Evolutionary conservation across 2,329 filamentous ascomycete genomes (phyloP).

Genomic region (Aspergillus carbonarius): DNA sequence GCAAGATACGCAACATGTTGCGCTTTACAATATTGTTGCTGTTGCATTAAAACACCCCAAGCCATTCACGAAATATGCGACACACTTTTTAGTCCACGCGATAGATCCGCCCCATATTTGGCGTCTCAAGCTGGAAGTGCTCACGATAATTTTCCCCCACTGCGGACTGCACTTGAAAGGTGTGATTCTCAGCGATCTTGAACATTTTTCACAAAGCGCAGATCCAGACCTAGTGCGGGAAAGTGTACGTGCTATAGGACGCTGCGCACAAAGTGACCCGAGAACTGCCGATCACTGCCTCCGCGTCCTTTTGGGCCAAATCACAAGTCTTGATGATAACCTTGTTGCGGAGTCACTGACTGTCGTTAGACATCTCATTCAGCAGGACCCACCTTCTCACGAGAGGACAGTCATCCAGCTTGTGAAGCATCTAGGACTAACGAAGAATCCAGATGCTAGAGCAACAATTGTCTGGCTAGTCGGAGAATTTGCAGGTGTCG

Average conservation of each 20-base stretch:
- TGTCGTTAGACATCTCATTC: slow-evolving; percentile 92
- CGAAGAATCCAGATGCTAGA: slow-evolving; percentile 81
- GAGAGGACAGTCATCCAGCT: slow-evolving; percentile 81
- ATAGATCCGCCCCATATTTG: slow-evolving; percentile 79
- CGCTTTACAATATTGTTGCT: slow-evolving; percentile 92
- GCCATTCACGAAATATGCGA: slow-evolving; percentile 83
- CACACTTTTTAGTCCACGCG: slow-evolving; percentile 82
- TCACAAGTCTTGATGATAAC: slow-evolving; percentile 81
- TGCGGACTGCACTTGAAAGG: slow-evolving; percentile 73
- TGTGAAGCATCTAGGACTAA: slow-evolving; percentile 86
- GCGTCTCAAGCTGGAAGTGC: slow-evolving; percentile 86
- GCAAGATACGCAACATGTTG: slow-evolving; percentile 84
- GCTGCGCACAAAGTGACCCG: slow-evolving; percentile 79
- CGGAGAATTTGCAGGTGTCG: slow-evolving; percentile 82
- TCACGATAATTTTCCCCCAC: slow-evolving; percentile 88
- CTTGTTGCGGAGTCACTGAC: slow-evolving; percentile 91
- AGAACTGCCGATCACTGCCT: slow-evolving; percentile 75
- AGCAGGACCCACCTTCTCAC: slow-evolving; percentile 80
- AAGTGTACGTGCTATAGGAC: slow-evolving; percentile 86
- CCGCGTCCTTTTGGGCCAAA: slow-evolving; percentile 77
- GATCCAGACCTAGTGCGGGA: slow-evolving; percentile 80
- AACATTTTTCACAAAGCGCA: slow-evolving; percentile 79
- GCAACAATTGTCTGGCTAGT: slow-evolving; percentile 98
- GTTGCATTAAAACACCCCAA: slow-evolving; percentile 74
- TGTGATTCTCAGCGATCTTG: slow-evolving; percentile 85